Conservation (phyloP, 768 basidiomycete species). For the Termitomyces heimii region DNA sequence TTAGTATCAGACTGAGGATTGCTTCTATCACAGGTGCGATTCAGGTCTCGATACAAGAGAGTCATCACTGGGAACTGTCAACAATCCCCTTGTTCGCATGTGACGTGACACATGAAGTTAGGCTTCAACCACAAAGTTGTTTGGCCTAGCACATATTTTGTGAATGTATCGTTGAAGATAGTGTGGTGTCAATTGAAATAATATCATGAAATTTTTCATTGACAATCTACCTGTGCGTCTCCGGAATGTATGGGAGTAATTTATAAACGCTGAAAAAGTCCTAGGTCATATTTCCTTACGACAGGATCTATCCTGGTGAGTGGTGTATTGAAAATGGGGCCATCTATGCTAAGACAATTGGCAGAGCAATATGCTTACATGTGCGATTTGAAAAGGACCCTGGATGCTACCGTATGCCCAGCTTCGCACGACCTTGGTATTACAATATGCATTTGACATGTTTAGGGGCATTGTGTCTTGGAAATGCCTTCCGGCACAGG, state of each 20-base stretch:
- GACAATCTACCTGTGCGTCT: slow-evolving; percentile 69
- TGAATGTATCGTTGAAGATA: background rate
- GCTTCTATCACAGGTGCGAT: no score
- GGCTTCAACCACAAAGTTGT: background rate
- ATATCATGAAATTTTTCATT: slow-evolving; percentile 72
- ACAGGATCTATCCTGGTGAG: slow-evolving; percentile 92
- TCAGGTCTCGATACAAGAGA: no score
- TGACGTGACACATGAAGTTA: background rate
- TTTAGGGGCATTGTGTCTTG: slow-evolving; percentile 95
- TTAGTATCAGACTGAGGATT: no score
- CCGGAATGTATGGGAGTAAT: background rate
- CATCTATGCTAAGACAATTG: background rate
- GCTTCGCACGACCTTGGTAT: background rate
- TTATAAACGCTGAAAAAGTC: slow-evolving; percentile 2
- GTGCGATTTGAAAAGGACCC: slow-evolving; percentile 95
- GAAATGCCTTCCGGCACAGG: slow-evolving; percentile 99
- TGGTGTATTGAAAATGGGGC: slow-evolving; percentile 4
- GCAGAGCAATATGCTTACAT: slow-evolving; percentile 99
- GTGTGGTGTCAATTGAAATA: background rate
- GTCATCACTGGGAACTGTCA: no score
- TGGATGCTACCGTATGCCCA: slow-evolving; percentile 78
- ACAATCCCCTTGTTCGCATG: background rate
- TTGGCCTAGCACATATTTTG: background rate
- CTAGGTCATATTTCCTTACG: slow-evolving; percentile 88
- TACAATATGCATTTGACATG: background rate